Evolutionary conservation across 139 green algal genomes (phyloP), one percentile per base, ranked within the genome.

Genomic region (Protoeuglena noctilucae): DNA sequence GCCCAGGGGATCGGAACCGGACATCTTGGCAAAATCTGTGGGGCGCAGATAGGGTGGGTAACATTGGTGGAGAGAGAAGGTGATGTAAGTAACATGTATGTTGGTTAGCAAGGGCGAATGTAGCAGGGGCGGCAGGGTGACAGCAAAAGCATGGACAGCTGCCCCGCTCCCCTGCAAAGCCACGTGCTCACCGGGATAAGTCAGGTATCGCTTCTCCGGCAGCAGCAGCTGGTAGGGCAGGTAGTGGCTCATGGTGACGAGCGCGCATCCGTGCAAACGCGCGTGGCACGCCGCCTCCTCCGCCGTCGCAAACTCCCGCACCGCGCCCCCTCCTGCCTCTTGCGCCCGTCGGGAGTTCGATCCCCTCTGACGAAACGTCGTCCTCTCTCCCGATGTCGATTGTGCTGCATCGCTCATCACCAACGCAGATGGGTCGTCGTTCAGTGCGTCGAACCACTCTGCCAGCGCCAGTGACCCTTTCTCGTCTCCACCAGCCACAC

Each of bases 121-220:
- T n/a, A n/a, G n/a, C n/a, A n/a, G n/a, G n/a, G n/a, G n/a, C n/a
- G n/a, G n/a, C n/a, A n/a, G n/a, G n/a, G n/a, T n/a, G n/a, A n/a
- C n/a, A n/a, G n/a, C n/a, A n/a, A n/a, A n/a, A n/a, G n/a, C n/a
- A n/a, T n/a, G n/a, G n/a, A n/a, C n/a, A n/a, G n/a, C n/a, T n/a
- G n/a, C n/a, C n/a, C n/a, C n/a, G n/a, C n/a, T n/a, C n/a, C n/a
- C n/a, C n/a, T n/a, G n/a, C n/a, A n/a, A 58, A 51, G 23, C 26
- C 21, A 61, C 9, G 54, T 27, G 59, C 31, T 93, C 58, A 40
- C 78, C 69, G 19, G 84, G 81, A 49, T 74, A 89, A 23, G 74
- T 76, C 25, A 93, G 63, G 49, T 79, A 83, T 4, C 84, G 64
- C 64, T 93, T 93, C 69, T 93, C 81, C 0, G 84, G 82, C 26